These are phyloP conservation scores for Gossypium sturtianum DNA, from an alignment of 345 rosid species.

Conservation along the genomic window DNA sequence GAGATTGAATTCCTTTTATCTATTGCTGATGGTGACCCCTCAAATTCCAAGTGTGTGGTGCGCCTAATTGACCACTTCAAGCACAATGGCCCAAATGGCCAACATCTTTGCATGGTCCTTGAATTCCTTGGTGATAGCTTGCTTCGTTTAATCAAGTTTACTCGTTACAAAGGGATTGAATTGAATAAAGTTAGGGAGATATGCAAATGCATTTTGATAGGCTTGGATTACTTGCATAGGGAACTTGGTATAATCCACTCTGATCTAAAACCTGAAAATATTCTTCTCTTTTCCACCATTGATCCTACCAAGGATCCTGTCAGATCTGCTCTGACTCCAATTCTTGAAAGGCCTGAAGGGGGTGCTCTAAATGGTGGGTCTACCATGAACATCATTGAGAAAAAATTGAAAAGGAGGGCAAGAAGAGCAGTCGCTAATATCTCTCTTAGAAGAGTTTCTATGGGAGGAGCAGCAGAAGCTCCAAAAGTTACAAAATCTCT, in stretches of 20 bases:
- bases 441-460: conserved; percentile 61
- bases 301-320: conserved; percentile 90
- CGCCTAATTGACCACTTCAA: conserved; percentile 82
- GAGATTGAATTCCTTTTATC: conserved; percentile 84
- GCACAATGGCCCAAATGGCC: conserved; percentile 93
- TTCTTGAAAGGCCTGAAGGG: conserved; percentile 82
- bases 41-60: conserved; percentile 62
- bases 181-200: conserved; percentile 76
- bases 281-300: conserved; percentile 80
- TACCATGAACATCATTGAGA: conserved; percentile 77
- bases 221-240: conserved; percentile 85
- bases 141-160: conserved; percentile 75
- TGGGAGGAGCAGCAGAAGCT: conserved; percentile 36
- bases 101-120: conserved; percentile 93
- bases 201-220: conserved; percentile 75
- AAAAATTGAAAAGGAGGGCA: conserved; percentile 86
- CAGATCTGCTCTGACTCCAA: conserved; percentile 59
- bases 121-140: conserved; percentile 95
- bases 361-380: conserved; percentile 53
- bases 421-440: conserved; percentile 85
- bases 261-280: conserved; percentile 92
- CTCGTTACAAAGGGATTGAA: conserved; percentile 66
- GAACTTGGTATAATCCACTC: conserved; percentile 84
- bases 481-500: conserved; percentile 46
- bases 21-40: conserved; percentile 59